Evolutionary conservation across 106 monocot species (phyloP), one percentile per base, ranked within the genome.

Genomic region (Dendrobium officinale): DNA sequence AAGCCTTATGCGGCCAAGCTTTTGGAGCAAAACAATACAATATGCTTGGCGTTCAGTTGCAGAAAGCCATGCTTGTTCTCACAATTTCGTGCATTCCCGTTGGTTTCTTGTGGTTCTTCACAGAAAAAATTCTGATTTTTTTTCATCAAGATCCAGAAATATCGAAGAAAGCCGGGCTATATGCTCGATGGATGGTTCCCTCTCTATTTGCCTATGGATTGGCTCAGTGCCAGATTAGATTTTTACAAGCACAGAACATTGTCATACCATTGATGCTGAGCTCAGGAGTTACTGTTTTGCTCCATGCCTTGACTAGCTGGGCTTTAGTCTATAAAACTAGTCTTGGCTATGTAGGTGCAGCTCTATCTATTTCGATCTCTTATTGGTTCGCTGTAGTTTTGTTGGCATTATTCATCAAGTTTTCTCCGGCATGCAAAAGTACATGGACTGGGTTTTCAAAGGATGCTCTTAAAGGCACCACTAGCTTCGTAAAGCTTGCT

Each of bases 1-100:
- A 88, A 13, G 86, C 88, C 7, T 43, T 88, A 40, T 88, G 86
- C 61, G 88, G 88, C 13, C 88, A 89, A 17, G 81, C 88, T 20
- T 89, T 42, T 27, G 88, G 88, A 0, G 88, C 84, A 42, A 86
- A 83, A 75, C 77, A 81, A 70, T 72, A 81, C 68, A 67, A 75
- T 67, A 78, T 86, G 80, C 79, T 89, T 9, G 88, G 88, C 19
- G 68, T 89, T 31, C 83, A 89, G 56, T 26, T 89, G 77, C 88
- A 89, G 48, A 79, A 86, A 10, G 86, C 88, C 2, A 79, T 83
- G 86, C 78, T 89, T 40, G 72, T 89, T 9, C 86, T 89, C 48
- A 75, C 80, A 6, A 42, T 61, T n/a, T 73, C 37, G 8, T 75
- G 75, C 67, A 19, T 86, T 31, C 78, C 83, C 5, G 66, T 89